Percentiles rank a stretch among this genome's conserved stretches.
Conservation (phyloP, 2,329 filamentous ascomycete genomes). For the Aspergillus proliferans region DNA sequence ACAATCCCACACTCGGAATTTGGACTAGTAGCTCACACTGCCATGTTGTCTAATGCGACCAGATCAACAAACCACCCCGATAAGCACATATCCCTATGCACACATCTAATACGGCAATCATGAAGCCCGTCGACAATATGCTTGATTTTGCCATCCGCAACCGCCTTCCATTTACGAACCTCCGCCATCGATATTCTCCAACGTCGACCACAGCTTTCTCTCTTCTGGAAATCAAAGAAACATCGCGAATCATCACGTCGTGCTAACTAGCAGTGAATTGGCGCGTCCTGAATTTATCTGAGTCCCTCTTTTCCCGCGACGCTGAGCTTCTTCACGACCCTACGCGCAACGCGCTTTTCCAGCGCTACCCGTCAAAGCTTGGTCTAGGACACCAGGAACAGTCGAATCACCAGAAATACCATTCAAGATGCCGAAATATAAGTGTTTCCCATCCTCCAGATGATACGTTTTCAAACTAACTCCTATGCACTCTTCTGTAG, state of each 20-base stretch:
- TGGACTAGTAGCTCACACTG: not conserved
- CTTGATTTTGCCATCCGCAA: not conserved
- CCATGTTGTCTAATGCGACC: not conserved
- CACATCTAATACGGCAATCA: too few relatives aligned
- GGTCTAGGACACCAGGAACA: slow-evolving; percentile 5
- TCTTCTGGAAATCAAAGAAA: not conserved
- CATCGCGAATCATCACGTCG: not conserved
- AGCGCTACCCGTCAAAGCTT: slow-evolving; percentile 10
- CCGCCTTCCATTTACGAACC: not conserved
- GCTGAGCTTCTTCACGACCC: slow-evolving; percentile 4
- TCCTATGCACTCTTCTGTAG: slow-evolving; percentile 62
- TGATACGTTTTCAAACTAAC: slow-evolving; percentile 29
- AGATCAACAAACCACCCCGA: too few relatives aligned
- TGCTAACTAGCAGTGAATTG: not conserved
- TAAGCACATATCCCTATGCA: too few relatives aligned
- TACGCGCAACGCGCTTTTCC: slow-evolving; percentile 11
- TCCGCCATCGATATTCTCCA: slow-evolving; percentile 1
- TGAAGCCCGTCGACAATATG: not conserved
- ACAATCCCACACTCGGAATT: too few relatives aligned
- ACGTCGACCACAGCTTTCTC: not conserved
- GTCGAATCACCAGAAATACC: slow-evolving; percentile 3
- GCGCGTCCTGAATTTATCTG: not conserved
- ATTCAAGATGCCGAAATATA: slow-evolving; percentile 79
- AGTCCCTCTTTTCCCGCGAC: not conserved
- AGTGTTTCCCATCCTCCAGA: slow-evolving; percentile 34